Evolutionary conservation across 2,329 filamentous ascomycete species (phyloP), one percentile per base, ranked within the genome.

Genomic region (Mycogone perniciosa): DNA sequence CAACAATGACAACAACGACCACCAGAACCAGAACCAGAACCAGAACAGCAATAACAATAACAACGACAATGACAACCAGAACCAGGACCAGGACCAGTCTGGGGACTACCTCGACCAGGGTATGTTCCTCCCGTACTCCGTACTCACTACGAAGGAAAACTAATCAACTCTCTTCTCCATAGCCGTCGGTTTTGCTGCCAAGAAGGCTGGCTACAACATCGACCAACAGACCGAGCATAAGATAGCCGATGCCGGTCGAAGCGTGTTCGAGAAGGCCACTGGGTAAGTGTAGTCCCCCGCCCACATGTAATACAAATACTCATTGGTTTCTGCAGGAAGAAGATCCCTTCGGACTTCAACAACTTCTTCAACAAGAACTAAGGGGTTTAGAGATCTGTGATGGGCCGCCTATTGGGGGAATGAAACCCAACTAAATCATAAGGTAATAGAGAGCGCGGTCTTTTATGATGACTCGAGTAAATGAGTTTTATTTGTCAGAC

Each of bases 71-170:
- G 20, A 20, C 20, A 20, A 20, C 20, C 20, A 20, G 20, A 20
- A 20, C 20, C 20, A 20, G 20, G 20, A 20, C 20, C 20, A 20
- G 20, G 20, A 20, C 20, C 20, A 53, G 31, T 31, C 41, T 6
- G 51, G 63, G 31, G 70, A 73, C 56, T 70, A 69, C 52, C 57
- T 64, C 2, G 69, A 71, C 58, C 71, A 70, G 64, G 67, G 69
- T 71, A 53, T 11, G 34, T 31, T 27, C 20, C 4, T 40, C 20
- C 10, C 29, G 7, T 10, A 8, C 9, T 31, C 26, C 59, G 45
- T 34, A 7, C 29, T 10, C 31, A 33, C 31, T 3, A 40, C 33
- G 13, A 6, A 8, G 13, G 1, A n/a, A 33, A 33, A n/a, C 46
- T 52, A 38, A 49, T n/a, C 20, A 7, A 3, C 1, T 31, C 7